These are phyloP conservation scores for Xerocomus brunneocitrinus DNA, from an alignment of 768 basidiomycete species.

Conservation along the genomic window DNA sequence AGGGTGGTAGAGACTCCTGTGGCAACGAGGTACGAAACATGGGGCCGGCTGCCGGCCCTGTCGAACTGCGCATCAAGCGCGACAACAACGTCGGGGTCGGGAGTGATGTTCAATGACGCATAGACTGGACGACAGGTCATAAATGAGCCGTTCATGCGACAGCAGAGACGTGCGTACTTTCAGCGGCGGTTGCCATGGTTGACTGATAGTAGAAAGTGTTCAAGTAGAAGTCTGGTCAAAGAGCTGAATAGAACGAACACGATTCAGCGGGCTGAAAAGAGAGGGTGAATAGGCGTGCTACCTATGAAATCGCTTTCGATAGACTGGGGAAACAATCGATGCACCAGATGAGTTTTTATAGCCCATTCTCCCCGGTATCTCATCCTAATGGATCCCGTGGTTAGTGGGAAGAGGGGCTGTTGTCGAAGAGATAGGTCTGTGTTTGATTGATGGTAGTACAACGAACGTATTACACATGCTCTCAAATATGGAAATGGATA, in stretches of 20 bases:
- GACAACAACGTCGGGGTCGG: background rate
- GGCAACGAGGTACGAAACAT: background rate
- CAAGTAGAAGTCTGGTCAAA: background rate
- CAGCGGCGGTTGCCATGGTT: background rate
- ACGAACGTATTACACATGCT: background rate
- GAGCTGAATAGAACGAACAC: background rate
- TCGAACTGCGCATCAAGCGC: background rate
- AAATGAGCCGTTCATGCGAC: background rate
- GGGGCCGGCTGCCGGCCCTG: background rate
- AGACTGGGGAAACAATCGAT: background rate
- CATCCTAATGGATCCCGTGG: background rate
- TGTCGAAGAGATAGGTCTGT: background rate
- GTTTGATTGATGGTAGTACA: slow-evolving; percentile 1
- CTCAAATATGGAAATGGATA: background rate
- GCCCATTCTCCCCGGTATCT: background rate
- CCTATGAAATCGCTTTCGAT: background rate
- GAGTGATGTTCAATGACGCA: background rate
- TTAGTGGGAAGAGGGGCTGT: background rate
- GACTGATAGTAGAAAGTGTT: background rate
- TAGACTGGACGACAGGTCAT: background rate
- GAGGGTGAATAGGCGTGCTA: background rate
- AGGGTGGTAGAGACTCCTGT: background rate
- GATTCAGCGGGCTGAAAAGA: background rate
- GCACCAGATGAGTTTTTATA: background rate
- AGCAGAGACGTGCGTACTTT: background rate